Percentiles rank a stretch among this genome's conserved stretches.
Evolutionary conservation across 768 basidiomycete species (phyloP).

Genomic region (Suillus variegatus): DNA sequence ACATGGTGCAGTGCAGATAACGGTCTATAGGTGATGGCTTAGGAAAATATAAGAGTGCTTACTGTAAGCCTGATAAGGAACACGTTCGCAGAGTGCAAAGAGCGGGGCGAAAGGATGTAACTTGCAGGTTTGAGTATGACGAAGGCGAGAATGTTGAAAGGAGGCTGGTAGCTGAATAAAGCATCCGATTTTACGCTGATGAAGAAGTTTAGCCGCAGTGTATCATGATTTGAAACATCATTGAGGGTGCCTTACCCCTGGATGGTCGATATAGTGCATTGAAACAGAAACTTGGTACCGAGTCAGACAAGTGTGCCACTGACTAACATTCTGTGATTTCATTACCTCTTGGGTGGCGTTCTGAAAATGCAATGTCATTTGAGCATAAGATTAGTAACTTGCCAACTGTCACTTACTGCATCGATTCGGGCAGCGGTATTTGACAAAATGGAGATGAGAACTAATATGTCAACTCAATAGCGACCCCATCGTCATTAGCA

Average conservation of each 20-base stretch:
- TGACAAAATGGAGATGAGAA: conserved; percentile 88
- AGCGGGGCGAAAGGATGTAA: conserved; percentile 71
- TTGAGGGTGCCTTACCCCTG: conserved; percentile 62
- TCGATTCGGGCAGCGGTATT: conserved; percentile 85
- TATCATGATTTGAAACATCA: background rate
- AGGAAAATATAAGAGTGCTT: conserved; percentile 19
- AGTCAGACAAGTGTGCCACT: conserved; percentile 16
- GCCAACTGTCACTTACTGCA: conserved; percentile 39
- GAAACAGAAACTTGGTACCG: conserved; percentile 73
- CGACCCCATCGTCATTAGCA: background rate
- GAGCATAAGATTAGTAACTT: background rate
- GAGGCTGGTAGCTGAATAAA: conserved; percentile 89
- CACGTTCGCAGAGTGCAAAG: conserved; percentile 83
- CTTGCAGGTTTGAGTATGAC: conserved; percentile 77
- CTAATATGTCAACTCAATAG: conserved; percentile 17
- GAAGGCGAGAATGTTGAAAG: conserved; percentile 85
- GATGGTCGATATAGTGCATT: conserved; percentile 82
- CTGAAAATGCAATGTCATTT: conserved; percentile 24
- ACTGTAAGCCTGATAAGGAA: conserved; percentile 83
- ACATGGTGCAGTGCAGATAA: conserved; percentile 3
- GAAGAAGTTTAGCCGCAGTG: conserved; percentile 5
- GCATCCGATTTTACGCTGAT: conserved; percentile 84
- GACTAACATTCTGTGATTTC: background rate
- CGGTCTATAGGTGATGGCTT: conserved; percentile 1
- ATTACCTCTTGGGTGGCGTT: conserved; percentile 63